Evolutionary conservation across 176 grass and related monocot genomes (phyloP), one percentile per base, ranked within the genome.

Genomic region (Carex cristatella): DNA sequence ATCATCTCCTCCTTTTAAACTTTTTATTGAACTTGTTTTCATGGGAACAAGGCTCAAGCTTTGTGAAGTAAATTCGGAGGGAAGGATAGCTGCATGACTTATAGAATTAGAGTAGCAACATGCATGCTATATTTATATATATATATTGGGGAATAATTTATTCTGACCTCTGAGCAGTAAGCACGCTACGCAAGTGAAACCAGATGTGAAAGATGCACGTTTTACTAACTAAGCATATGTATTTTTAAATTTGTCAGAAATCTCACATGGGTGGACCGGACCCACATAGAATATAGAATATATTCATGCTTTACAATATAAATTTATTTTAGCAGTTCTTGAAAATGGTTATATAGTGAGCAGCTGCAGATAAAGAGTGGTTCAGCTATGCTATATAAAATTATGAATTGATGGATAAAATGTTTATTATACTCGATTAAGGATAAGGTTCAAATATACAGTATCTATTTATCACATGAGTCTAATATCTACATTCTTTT

Each of bases 61-160:
- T 35, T 54, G 69, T 23, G 71, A 38, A 87, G 35, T 66, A 23
- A 70, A 23, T 23, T 80, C 63, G 71, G 28, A 84, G 37, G 32
- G 73, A 81, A 80, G 80, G 81, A 59, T 57, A 75, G 42, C 58
- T 69, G 81, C 85, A 84, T 32, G 63, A 79, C 3, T 33, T 33
- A 33, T 33, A 87, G 42, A 5, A 81, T 85, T 15, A 64, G 5
- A 68, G 65, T 18, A 86, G 48, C 79, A 90, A n/a, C 80, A 83
- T 88, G 63, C 3, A 33, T 33, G 32, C 32, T 33, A 33, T 33
- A 33, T 33, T 1, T 35, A 35, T 35, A 35, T 35, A 37, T 23
- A 23, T 23, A 13, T 12, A 49, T 5, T 5, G 10, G 19, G 3
- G 18, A 18, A 23, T 19, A 35, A 5, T 35, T 35, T 67, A 35